Evolutionary conservation across 164 flowering plant species (phyloP), one percentile per base, ranked within the genome.

Genomic region (Tinospora cordifolia): DNA sequence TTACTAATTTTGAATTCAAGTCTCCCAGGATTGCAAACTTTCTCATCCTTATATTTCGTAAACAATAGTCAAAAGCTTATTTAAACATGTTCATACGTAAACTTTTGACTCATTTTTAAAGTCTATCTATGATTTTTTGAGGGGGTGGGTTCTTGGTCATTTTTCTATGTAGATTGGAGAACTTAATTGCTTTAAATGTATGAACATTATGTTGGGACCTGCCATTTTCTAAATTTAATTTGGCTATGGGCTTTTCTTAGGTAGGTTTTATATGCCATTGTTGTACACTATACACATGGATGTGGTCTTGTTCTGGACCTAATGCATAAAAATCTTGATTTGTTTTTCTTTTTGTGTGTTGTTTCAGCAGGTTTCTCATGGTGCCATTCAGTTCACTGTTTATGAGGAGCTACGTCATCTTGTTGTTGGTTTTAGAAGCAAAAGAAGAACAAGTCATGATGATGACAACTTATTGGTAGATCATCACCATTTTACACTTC

Each of bases 351-450:
- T 62, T 34, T 72, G 9, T 72, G 54, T 78, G 67, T 71, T 80
- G 72, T 65, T 83, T 77, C 85, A 83, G 90, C 93, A 95, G 99
- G 92, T 95, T 79, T 90, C 99, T 73, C 99, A 92, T 85, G 99
- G 97, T 72, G 96, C 99, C 70, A 84, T 95, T 73, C 99, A 95
- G 83, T 95, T 95, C 80, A 91, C 97, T 65, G 86, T 83, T 49
- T 95, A 92, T 78, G 99, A 95, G 82, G 97, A 95, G 78, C 87
- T 91, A 54, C 96, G 97, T 25, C 91, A 88, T 80, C 67, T 80
- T 67, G 51, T 84, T 73, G 72, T 85, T 73, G 84, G 76, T 41
- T 81, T 68, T 51, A 92, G 83, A 83, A 72, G 79, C 78, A 76
- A 68, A 71, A 79, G 71, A 25, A 70, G 66, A 73, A 27, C 41